Evolutionary conservation across 208 protist genomes (phyloP).

Genomic region (Trypanosoma congolense): DNA sequence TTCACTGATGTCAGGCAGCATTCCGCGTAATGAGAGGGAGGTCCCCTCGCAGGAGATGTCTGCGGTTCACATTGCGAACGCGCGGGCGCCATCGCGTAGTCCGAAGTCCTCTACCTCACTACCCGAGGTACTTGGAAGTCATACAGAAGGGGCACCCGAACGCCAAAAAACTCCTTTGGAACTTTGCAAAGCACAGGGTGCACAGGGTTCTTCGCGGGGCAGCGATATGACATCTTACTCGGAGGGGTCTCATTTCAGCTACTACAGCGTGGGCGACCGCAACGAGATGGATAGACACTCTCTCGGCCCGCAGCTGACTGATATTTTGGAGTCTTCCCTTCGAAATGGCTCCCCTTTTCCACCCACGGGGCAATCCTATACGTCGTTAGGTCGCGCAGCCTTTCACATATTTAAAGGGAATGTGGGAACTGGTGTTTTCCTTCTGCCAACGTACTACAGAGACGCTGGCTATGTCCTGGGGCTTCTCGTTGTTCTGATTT

Average conservation of each 20-base stretch:
- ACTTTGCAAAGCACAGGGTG: background rate
- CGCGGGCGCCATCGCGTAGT: no score
- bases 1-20: no score
- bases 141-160: no score
- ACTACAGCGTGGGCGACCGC: background rate
- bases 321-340: slow-evolving; percentile 36
- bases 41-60: no score
- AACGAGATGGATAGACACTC: slow-evolving; percentile 21
- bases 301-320: slow-evolving; percentile 41
- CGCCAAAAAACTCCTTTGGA: no score
- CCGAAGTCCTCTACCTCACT: no score
- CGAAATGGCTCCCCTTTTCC: slow-evolving; percentile 10
- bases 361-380: slow-evolving; percentile 8
- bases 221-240: background rate
- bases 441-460: slow-evolving; percentile 74
- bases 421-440: slow-evolving; percentile 77
- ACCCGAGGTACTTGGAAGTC: no score
- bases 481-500: slow-evolving; percentile 27
- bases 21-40: no score
- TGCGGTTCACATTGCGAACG: no score
- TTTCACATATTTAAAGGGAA: slow-evolving; percentile 89
- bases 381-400: slow-evolving; percentile 42
- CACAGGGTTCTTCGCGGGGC: background rate
- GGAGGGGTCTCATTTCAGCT: background rate
- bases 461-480: slow-evolving; percentile 64